Evolutionary conservation across 2,329 filamentous ascomycete genomes (phyloP), one percentile per base, ranked within the genome.

Genomic region (Botrytis galanthina): DNA sequence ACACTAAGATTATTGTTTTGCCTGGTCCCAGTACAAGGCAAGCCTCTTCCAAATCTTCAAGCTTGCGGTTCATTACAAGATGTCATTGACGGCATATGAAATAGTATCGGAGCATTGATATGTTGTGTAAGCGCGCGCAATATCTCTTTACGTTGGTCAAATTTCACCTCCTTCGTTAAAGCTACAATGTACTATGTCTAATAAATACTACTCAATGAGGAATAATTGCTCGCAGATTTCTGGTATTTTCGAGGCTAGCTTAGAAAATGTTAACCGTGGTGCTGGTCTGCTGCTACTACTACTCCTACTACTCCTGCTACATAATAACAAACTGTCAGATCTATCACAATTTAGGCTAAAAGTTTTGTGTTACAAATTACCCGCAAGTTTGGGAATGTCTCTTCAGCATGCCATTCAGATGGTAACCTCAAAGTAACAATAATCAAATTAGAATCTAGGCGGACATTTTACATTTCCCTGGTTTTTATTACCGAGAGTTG

Each of bases 61-160:
- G 16, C 57, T 51, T 68, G 26, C 51, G 46, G 35, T 60, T 44
- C 37, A 60, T 60, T 32, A 35, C 29, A 70, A 59, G 20, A 57
- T 44, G 32, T 32, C 32, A 20, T 35, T 20, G 46, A 22, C 26
- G 48, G 39, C 42, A 32, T 57, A 16, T 32, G 46, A 57, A 57
- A 54, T 54, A 8, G 42, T 18, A 42, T 54, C 48, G 35, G 48
- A 42, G 18, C 35, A 64, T 63, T 51, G 32, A 35, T 35, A 51
- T 48, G 35, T 61, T 46, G 71, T 61, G 71, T 69, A 72, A 72
- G 71, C 71, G 71, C 63, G 71, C 71, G 63, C 71, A 72, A 67
- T 57, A 37, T 32, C n/a, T 32, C 29, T 68, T 51, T 69, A 54
- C 29, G 20, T 42, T 29, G 51, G 46, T 39, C n/a, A 26, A 64